Conservation (phyloP, 164 flowering plant species). For the Piper betle region DNA sequence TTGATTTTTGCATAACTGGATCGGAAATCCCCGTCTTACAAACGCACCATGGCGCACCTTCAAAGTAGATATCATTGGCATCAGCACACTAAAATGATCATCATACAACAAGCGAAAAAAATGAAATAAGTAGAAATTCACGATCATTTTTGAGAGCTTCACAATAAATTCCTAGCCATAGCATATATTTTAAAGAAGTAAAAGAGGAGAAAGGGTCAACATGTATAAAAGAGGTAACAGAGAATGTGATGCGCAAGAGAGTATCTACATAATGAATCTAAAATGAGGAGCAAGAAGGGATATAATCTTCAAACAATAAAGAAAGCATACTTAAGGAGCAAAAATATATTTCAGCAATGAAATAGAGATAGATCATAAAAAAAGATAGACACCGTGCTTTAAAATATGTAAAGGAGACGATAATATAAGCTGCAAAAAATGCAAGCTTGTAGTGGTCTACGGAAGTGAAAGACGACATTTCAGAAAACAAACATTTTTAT, state of each 20-base stretch:
- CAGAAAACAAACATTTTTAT: neutral
- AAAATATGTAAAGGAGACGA: neutral
- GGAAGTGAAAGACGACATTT: neutral
- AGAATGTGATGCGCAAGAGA: too few species aligned
- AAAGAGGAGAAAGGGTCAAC: too few species aligned
- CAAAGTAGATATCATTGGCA: neutral
- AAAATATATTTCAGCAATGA: neutral
- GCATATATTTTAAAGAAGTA: neutral
- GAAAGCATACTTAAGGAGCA: neutral
- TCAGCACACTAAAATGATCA: neutral
- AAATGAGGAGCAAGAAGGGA: neutral
- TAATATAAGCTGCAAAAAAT: neutral
- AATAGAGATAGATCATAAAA: neutral
- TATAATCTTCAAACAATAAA: neutral
- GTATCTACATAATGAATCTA: neutral
- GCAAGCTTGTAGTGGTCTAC: too few species aligned
- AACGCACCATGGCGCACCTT: conserved; percentile 47
- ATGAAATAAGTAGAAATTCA: neutral
- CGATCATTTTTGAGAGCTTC: neutral
- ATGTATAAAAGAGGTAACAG: too few species aligned
- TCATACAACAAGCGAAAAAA: neutral
- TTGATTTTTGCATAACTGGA: conserved; percentile 33
- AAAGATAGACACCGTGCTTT: too few species aligned
- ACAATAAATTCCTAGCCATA: neutral
- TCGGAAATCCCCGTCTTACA: conserved; percentile 45